Conservation (phyloP, 176 grass and related monocot species). For the Elaeis guineensis region DNA sequence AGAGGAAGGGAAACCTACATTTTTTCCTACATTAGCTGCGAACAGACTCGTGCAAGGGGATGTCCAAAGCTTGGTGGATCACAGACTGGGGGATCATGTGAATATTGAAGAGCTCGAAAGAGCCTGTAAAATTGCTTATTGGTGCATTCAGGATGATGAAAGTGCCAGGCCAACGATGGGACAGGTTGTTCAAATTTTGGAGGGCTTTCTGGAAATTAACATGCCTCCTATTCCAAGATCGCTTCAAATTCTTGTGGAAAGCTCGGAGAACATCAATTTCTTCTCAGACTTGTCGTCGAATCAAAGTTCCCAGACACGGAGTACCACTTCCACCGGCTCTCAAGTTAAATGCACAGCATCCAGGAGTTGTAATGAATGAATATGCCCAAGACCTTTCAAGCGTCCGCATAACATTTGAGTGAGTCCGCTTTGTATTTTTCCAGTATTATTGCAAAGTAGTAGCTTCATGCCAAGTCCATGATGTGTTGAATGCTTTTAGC, state of each 20-base stretch:
- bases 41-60: conserved; percentile 54
- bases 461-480: too few species aligned
- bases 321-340: conserved; percentile 4
- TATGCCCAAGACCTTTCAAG: too few species aligned
- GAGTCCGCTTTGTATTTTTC: too few species aligned
- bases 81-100: conserved; percentile 42
- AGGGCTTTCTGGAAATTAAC: conserved; percentile 64
- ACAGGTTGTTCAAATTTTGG: conserved; percentile 69
- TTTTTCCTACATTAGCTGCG: conserved; percentile 54
- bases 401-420: too few species aligned
- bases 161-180: conserved; percentile 53
- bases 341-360: conserved; percentile 7
- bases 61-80: conserved; percentile 42
- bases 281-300: conserved; percentile 56
- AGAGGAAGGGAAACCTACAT: conserved; percentile 20
- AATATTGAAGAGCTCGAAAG: conserved; percentile 48
- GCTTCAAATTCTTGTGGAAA: conserved; percentile 47
- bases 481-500: too few species aligned
- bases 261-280: conserved; percentile 57
- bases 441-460: too few species aligned
- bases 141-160: conserved; percentile 94
- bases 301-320: conserved; percentile 9
- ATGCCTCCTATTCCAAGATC: conserved; percentile 65
- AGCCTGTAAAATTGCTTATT: conserved; percentile 74
- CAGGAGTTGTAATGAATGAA: too few species aligned